Conservation (phyloP, 352 stramenopile genomes). For the Globisporangium polare region DNA sequence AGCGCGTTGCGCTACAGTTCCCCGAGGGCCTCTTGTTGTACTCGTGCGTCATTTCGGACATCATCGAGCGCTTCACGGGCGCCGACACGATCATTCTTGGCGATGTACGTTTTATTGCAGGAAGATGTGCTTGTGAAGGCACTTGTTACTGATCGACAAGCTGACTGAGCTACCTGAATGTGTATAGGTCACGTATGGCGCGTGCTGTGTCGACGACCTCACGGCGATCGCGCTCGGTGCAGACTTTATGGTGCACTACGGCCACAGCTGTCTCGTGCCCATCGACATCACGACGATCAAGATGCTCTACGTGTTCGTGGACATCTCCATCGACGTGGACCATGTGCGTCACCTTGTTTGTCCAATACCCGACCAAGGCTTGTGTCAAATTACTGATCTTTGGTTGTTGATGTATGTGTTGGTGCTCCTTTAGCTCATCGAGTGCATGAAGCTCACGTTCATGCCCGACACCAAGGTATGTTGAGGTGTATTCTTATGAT, state of each 20-base stretch:
- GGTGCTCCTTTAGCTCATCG: constrained; percentile 68
- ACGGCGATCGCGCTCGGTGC: constrained; percentile 93
- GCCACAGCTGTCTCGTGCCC: constrained; percentile 98
- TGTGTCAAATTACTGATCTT: neutral
- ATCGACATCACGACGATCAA: constrained; percentile 95
- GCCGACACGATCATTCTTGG: constrained; percentile 94
- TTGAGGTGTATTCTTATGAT: neutral
- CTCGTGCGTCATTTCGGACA: constrained; percentile 97
- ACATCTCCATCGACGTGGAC: constrained; percentile 97
- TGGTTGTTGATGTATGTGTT: neutral
- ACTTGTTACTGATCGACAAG: too few relatives aligned
- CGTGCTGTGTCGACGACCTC: constrained; percentile 99
- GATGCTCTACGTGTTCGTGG: constrained; percentile 99
- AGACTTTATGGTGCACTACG: constrained; percentile 99
- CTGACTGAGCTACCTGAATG: neutral
- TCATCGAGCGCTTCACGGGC: constrained; percentile 94
- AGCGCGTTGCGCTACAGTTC: constrained; percentile 97
- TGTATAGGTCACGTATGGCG: constrained; percentile 94
- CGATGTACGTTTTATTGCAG: constrained; percentile 82
- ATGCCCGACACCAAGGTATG: constrained; percentile 61
- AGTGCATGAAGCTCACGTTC: constrained; percentile 94
- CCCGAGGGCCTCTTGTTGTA: constrained; percentile 98
- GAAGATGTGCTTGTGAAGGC: too few relatives aligned
- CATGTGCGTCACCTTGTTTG: constrained; percentile 63
- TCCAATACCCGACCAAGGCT: neutral